These are phyloP conservation scores for Digitaria exilis DNA, from an alignment of 202 grass and related monocot species.

Conservation along the genomic window DNA sequence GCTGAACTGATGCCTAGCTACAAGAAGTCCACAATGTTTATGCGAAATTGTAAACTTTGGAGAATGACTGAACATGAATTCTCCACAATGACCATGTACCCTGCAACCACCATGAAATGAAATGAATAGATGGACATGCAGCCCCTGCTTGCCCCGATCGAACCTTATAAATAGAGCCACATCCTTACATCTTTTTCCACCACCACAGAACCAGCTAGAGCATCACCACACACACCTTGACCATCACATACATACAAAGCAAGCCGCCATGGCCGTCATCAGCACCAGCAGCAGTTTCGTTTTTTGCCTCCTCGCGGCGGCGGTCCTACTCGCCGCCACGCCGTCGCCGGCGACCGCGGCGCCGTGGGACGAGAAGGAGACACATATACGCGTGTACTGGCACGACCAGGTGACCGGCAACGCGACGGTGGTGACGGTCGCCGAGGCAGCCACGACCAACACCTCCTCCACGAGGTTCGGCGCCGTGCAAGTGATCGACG, in stretches of 20 bases:
- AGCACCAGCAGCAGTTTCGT: not conserved
- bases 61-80: too few species aligned
- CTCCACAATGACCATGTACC: too few species aligned
- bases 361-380: conserved; percentile 14
- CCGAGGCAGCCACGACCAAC: not conserved
- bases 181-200: too few species aligned
- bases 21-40: too few species aligned
- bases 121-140: not conserved
- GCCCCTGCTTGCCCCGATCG: too few species aligned
- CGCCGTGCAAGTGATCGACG: conserved; percentile 47
- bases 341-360: not conserved
- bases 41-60: too few species aligned
- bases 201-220: not conserved
- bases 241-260: not conserved
- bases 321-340: not conserved
- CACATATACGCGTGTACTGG: conserved; percentile 36
- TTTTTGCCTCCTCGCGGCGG: not conserved
- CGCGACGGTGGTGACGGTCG: conserved; percentile 37
- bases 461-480: conserved; percentile 23
- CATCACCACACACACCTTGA: not conserved
- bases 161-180: not conserved
- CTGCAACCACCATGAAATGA: not conserved
- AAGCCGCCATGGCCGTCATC: not conserved
- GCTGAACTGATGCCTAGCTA: too few species aligned
- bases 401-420: conserved; percentile 66